Conservation (phyloP, 2,329 filamentous ascomycete species). For the Xylaria sp. region DNA sequence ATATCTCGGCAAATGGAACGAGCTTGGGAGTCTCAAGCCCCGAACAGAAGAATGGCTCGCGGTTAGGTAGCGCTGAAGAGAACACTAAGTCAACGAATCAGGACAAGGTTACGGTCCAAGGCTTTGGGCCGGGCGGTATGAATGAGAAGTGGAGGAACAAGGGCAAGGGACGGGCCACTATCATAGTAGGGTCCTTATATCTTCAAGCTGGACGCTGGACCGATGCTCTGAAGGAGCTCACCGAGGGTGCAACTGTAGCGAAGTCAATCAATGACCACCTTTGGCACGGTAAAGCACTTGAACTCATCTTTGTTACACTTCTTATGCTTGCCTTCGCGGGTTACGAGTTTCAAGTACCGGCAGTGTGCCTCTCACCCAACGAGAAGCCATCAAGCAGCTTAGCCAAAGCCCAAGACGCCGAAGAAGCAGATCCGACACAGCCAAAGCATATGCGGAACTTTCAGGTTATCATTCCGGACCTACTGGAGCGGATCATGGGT, state of each 20-base stretch:
- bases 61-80: slow-evolving; percentile 49
- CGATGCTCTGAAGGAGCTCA: slow-evolving; percentile 83
- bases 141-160: slow-evolving; percentile 81
- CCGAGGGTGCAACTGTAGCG: slow-evolving; percentile 78
- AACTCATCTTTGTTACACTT: slow-evolving; percentile 82
- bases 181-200: slow-evolving; percentile 84
- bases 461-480: slow-evolving; percentile 69
- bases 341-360: slow-evolving; percentile 79
- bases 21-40: slow-evolving; percentile 48
- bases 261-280: slow-evolving; percentile 85
- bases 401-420: slow-evolving; percentile 43
- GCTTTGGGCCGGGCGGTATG: slow-evolving; percentile 73
- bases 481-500: slow-evolving; percentile 75
- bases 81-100: slow-evolving; percentile 56
- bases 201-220: slow-evolving; percentile 89
- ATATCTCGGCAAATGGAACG: slow-evolving; percentile 44
- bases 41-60: slow-evolving; percentile 45
- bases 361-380: slow-evolving; percentile 57
- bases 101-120: slow-evolving; percentile 68
- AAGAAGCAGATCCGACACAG: slow-evolving; percentile 52
- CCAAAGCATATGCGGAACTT: slow-evolving; percentile 61
- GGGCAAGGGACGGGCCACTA: slow-evolving; percentile 77
- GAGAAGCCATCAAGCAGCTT: slow-evolving; percentile 51
- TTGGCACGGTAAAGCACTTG: slow-evolving; percentile 97
- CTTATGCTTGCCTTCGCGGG: slow-evolving; percentile 84